Base-by-base conservation (phyloP, 306 rosid species). In the Prinsepia uniflora region DNA sequence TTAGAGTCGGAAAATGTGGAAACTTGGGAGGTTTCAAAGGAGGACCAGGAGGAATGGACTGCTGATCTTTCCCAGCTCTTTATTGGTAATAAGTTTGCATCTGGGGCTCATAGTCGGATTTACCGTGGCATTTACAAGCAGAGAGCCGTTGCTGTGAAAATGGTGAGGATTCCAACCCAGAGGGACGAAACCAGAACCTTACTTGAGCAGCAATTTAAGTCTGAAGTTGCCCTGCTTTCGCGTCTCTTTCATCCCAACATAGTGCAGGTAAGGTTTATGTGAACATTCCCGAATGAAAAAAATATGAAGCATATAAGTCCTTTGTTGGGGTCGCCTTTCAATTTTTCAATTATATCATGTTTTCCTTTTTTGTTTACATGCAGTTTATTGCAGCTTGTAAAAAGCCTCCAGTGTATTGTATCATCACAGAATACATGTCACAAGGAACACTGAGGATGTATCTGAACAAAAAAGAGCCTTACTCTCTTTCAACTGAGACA, bases 391-490 rank as follows among this genome's bases (percentile, higher is more conserved):
- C 98, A 80, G 98, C 98, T 14, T 88, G 98, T 84, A 87, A 86
- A 77, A 93, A 93, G 86, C 98, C 98, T 6, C 98, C 97, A 0
- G 98, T 93, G 68, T 93, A 90, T 83, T 90, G 98, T 76, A 93
- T 90, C 68, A 93, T 93, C 75, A 90, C 98, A 61, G 98, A 93
- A 73, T 93, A 93, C 87, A 93, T 93, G 98, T 93, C 98, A 75
- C 96, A 93, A 87, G 98, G 98, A 75, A 93, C 96, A 30, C 81
- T 90, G 81, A 93, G 98, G 83, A 93, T 93, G 98, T 93, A 93
- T 80, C 86, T 93, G 55, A 93, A 93, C 88, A 93, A 93, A 88
- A 93, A 90, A 78, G 98, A 90, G 82, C 98, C 98, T 10, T 93
- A 93, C 76, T 93, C 98, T 13, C 96, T 93, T 41, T 90, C 98